phyloP scores from a whole-genome alignment of 169 alveolate species.

The Plasmodium yoelii region DNA sequence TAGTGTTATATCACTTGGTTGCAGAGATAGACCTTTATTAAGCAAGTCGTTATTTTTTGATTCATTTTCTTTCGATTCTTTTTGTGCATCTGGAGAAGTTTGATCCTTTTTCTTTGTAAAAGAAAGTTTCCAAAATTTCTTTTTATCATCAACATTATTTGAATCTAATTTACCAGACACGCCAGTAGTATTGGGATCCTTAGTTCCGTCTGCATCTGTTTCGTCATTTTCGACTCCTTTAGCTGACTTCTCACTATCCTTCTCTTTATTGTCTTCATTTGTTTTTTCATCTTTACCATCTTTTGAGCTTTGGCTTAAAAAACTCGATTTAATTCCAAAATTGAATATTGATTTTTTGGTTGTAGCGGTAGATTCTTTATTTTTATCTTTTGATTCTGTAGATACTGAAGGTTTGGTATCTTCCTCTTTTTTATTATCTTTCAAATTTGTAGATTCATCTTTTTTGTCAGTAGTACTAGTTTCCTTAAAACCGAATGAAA shows the following conservation, averaged over 20 bases:
- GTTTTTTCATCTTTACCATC: not conserved
- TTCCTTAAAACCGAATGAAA: slow-evolving; percentile 12
- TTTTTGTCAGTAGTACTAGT: slow-evolving; percentile 7
- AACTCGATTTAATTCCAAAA: slow-evolving; percentile 19
- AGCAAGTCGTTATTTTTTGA: not conserved
- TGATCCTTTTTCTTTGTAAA: slow-evolving; percentile 50
- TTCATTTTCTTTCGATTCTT: slow-evolving; percentile 17
- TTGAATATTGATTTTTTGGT: slow-evolving; percentile 33
- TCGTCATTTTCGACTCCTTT: slow-evolving; percentile 8
- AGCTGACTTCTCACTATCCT: not conserved
- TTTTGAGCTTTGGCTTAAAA: slow-evolving; percentile 7
- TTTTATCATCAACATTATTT: slow-evolving; percentile 18
- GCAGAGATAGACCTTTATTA: not conserved
- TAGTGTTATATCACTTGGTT: not conserved
- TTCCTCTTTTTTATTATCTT: slow-evolving; percentile 18
- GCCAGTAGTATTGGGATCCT: not conserved
- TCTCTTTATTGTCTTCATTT: not conserved
- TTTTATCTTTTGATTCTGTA: slow-evolving; percentile 24
- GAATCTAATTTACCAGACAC: not conserved
- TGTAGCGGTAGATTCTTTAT: slow-evolving; percentile 16
- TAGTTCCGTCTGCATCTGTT: not conserved
- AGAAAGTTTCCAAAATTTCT: slow-evolving; percentile 46
- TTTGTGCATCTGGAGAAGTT: slow-evolving; percentile 13
- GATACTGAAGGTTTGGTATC: not conserved
- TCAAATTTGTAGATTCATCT: not conserved